Conservation (phyloP, 106 monocot species). For the Phalaenopsis aphrodite region DNA sequence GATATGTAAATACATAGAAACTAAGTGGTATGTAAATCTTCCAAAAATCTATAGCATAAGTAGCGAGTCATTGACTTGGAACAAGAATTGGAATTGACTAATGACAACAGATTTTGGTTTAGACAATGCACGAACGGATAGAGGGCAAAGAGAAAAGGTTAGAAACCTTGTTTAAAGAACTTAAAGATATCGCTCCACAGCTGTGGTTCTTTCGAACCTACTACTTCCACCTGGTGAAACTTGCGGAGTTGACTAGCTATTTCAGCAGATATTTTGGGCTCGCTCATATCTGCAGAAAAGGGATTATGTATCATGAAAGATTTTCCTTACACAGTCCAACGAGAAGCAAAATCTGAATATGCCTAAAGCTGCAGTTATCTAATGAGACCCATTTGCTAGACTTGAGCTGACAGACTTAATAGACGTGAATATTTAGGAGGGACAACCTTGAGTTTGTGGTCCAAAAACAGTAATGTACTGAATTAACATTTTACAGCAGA, state of each 20-base stretch:
- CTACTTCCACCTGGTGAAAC: conserved; percentile 82
- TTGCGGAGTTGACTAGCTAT: conserved; percentile 68
- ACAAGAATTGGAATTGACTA: neutral
- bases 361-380: neutral
- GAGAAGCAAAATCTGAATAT: neutral
- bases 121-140: neutral
- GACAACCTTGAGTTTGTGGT: neutral
- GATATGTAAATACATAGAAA: no score
- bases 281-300: conserved; percentile 65
- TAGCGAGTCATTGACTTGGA: neutral
- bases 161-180: conserved; percentile 68
- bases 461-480: neutral
- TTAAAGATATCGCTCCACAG: conserved; percentile 78
- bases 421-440: neutral
- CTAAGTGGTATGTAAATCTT: no score
- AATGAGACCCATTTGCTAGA: neutral
- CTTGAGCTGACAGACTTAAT: neutral
- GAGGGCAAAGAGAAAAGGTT: neutral
- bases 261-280: conserved; percentile 63
- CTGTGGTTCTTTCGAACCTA: conserved; percentile 75
- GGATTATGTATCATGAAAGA: neutral
- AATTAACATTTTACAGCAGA: neutral
- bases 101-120: neutral
- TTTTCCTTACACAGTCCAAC: neutral
- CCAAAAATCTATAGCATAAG: neutral